These are phyloP conservation scores for Colletotrichum sojae DNA, from an alignment of 2,329 filamentous ascomycete genomes.

Conservation along the genomic window DNA sequence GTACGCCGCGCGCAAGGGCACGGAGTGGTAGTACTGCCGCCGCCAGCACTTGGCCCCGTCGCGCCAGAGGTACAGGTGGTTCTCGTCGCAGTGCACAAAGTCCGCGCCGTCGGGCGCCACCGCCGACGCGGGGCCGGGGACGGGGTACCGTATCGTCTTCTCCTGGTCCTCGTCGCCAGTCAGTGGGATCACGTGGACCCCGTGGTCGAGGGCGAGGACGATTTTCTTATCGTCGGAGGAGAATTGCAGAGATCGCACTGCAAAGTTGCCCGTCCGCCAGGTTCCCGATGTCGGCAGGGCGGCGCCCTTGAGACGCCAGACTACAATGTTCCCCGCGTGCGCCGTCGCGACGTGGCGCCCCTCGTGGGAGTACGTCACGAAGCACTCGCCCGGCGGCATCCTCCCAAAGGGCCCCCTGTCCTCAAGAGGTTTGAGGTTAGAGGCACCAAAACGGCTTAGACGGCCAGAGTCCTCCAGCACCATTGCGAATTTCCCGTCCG, in stretches of 20 bases:
- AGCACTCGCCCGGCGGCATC: conserved; percentile 23
- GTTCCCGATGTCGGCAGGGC: conserved; percentile 18
- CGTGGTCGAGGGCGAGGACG: conserved; percentile 4
- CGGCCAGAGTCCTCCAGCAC: conserved; percentile 21
- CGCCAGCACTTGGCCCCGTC: conserved; percentile 18
- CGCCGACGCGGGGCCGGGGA: not conserved
- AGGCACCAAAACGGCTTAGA: conserved; percentile 6
- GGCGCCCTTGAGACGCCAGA: conserved; percentile 11
- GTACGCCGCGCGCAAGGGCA: not conserved
- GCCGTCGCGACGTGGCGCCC: conserved; percentile 15
- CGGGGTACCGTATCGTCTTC: conserved; percentile 9
- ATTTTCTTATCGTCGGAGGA: conserved; percentile 10
- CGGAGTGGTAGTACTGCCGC: conserved; percentile 24
- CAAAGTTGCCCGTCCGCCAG: conserved; percentile 25
- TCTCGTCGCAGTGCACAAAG: conserved; percentile 12
- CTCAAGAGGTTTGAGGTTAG: conserved; percentile 12
- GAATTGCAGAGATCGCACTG: conserved; percentile 17
- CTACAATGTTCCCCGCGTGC: conserved; percentile 13
- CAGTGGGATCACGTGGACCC: conserved; percentile 6
- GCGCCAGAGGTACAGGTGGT: conserved; percentile 24
- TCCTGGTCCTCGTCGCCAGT: not conserved
- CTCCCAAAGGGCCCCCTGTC: conserved; percentile 17
- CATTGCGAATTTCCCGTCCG: conserved; percentile 17
- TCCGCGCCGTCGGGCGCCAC: conserved; percentile 3
- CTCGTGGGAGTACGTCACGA: conserved; percentile 22